Conservation (phyloP, 2,329 filamentous ascomycete species). For the Blumeria graminis region DNA sequence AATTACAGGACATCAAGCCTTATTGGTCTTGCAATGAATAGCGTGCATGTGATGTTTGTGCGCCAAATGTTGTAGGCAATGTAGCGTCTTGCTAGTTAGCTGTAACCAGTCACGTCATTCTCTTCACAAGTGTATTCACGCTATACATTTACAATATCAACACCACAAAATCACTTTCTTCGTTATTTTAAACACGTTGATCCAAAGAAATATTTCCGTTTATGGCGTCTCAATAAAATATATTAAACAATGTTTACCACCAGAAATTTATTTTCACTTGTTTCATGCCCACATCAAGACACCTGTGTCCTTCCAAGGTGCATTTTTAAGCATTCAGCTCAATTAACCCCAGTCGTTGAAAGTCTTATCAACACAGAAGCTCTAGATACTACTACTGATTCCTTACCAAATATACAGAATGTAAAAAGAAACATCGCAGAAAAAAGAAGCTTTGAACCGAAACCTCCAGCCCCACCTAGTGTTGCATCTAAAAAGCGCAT, state of each 20-base stretch:
- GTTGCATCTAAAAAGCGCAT: background rate
- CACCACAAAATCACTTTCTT: too few relatives aligned
- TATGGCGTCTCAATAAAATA: background rate
- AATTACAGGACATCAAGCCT: too few relatives aligned
- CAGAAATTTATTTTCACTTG: slow-evolving; percentile 13
- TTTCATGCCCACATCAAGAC: slow-evolving; percentile 13
- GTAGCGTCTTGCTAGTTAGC: too few relatives aligned
- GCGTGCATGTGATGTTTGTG: too few relatives aligned
- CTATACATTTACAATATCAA: too few relatives aligned
- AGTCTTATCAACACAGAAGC: background rate
- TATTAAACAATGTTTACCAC: slow-evolving; percentile 12
- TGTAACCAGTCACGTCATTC: too few relatives aligned
- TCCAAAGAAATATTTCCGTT: background rate
- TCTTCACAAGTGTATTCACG: too few relatives aligned
- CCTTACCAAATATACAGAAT: background rate
- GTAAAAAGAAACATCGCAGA: background rate
- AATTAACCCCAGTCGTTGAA: background rate
- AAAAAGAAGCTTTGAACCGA: background rate
- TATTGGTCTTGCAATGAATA: too few relatives aligned
- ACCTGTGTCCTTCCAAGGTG: slow-evolving; percentile 14
- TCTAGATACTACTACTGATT: background rate
- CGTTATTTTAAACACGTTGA: too few relatives aligned
- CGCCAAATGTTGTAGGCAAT: too few relatives aligned
- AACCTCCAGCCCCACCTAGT: background rate
- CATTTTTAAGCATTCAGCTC: slow-evolving; percentile 12